Percentiles rank a stretch among this genome's conserved stretches.
Conservation (phyloP, 495 filamentous ascomycete genomes). For the Jackrogersella multiformis region DNA sequence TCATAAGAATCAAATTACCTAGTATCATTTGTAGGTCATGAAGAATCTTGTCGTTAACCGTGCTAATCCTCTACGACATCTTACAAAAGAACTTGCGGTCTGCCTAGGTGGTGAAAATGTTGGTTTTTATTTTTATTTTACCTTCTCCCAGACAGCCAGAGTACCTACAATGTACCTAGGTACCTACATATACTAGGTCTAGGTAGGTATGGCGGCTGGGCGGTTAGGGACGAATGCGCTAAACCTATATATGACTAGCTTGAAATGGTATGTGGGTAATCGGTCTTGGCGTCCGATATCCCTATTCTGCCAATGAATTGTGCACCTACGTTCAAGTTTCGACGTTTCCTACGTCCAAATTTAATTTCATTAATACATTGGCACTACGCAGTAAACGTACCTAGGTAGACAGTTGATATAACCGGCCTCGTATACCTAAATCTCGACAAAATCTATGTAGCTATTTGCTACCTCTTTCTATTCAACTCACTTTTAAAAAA, state of each 20-base stretch:
- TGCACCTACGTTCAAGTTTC: constrained; percentile 13
- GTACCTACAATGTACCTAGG: no score
- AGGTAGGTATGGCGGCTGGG: no score
- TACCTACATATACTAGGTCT: no score
- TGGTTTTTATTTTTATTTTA: neutral
- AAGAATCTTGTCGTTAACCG: no score
- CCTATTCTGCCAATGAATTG: constrained; percentile 24
- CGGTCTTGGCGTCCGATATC: constrained; percentile 37
- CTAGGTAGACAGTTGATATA: neutral
- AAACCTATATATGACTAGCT: neutral
- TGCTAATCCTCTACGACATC: no score
- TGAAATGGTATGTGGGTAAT: constrained; percentile 15
- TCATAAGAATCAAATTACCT: no score
- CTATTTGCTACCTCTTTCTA: neutral
- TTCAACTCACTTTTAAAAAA: constrained; percentile 10
- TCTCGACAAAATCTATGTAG: neutral
- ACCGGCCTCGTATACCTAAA: neutral
- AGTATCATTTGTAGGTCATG: no score
- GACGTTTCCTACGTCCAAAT: no score
- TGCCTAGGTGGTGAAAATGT: neutral
- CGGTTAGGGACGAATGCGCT: neutral
- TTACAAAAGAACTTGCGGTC: neutral
- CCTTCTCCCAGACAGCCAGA: no score
- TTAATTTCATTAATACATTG: no score
- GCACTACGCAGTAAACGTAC: constrained; percentile 18